Evolutionary conservation across 192 early-diverging fungal genomes (phyloP), one percentile per base, ranked within the genome.

Genomic region (Coemansia sp.): DNA sequence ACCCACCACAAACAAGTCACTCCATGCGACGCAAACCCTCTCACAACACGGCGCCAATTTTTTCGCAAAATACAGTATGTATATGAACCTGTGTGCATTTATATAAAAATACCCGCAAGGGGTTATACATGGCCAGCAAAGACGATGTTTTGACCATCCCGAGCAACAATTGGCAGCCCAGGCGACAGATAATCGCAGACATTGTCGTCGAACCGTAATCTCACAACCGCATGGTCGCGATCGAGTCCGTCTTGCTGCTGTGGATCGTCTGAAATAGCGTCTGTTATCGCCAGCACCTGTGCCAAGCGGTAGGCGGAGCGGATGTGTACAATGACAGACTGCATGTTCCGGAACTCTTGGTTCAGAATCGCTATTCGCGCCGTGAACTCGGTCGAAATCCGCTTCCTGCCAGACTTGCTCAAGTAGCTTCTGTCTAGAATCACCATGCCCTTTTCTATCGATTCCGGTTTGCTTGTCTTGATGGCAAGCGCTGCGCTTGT

Each of bases 401-500:
- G 65, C 28, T 48, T 58, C 41, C 15, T 34, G 19, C 58, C 38
- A 29, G 8, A 14, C 1, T 29, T 36, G 13, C 34, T 50, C 40
- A 70, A 57, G 37, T 37, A 53, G 23, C 57, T 27, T 27, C 72
- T 61, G 17, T 68, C 83, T 1, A 86, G 55, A 27, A 86, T 62
- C 2, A 87, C 83, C 77, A 85, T 89, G 33, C 85, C 84, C 50
- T 82, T 82, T 38, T 69, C 66, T 7, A 87, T 61, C 1, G 22
- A 15, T 9, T 69, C 30, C 9, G 58, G 61, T 40, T 31, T 63
- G 63, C 31, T 68, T 54, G 59, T 67, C 48, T 83, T 70, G 29
- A 95, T 74, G 6, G 92, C 94, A 33, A 89, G 68, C 9, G 91
- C 87, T 6, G 89, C 91, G 22, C 89, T 89, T 25, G 92, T 88